Conservation (phyloP, 306 rosid genomes). For the Vigna mungo region DNA sequence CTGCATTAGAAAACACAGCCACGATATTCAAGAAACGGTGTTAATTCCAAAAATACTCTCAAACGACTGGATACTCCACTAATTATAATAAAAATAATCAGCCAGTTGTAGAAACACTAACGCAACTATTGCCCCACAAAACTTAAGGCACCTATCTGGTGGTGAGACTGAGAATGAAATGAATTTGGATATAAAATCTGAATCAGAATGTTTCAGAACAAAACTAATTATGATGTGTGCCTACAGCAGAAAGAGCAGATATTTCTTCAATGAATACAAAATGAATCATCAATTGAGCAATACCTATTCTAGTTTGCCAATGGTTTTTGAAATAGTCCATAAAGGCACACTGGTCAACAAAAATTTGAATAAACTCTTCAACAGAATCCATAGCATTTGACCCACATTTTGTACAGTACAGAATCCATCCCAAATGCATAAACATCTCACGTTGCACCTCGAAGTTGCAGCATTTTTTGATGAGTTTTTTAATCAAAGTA, state of each 20-base stretch:
- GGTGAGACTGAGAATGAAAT: slow-evolving; percentile 21
- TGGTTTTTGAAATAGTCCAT: slow-evolving; percentile 73
- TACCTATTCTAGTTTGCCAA: slow-evolving; percentile 74
- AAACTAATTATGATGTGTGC: slow-evolving; percentile 33
- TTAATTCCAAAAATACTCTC: slow-evolving; percentile 10
- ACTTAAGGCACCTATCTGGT: not conserved
- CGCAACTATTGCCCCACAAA: slow-evolving; percentile 1
- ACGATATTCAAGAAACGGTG: slow-evolving; percentile 28
- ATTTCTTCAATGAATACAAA: slow-evolving; percentile 34
- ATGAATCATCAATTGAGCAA: slow-evolving; percentile 37
- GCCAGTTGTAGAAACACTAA: slow-evolving; percentile 18
- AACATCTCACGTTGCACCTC: slow-evolving; percentile 73
- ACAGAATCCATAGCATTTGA: slow-evolving; percentile 61
- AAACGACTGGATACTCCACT: slow-evolving; percentile 16
- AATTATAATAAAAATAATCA: slow-evolving; percentile 14
- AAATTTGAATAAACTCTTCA: slow-evolving; percentile 82
- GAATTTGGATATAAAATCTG: slow-evolving; percentile 22
- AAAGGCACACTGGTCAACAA: slow-evolving; percentile 79
- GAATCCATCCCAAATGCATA: slow-evolving; percentile 69
- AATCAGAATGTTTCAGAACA: slow-evolving; percentile 18
- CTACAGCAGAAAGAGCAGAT: slow-evolving; percentile 11
- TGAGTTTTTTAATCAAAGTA: slow-evolving; percentile 66
- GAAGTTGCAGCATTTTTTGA: slow-evolving; percentile 68
- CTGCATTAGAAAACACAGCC: slow-evolving; percentile 57
- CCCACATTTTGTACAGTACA: slow-evolving; percentile 70